phyloP scores from a whole-genome alignment of 2,329 filamentous ascomycete species.

The Ophiostoma ulmi region DNA sequence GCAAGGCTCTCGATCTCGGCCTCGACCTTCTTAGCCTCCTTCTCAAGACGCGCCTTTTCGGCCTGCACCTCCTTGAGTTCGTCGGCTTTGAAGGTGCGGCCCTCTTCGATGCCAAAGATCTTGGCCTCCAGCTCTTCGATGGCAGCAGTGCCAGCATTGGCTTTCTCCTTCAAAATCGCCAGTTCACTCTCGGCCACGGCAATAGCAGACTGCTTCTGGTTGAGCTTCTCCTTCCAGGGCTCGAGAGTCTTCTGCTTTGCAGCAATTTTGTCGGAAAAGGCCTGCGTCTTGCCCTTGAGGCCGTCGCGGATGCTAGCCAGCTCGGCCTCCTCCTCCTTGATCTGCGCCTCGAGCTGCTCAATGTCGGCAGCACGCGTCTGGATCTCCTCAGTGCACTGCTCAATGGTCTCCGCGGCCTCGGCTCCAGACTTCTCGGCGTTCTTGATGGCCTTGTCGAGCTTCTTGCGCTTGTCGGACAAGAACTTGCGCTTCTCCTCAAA shows the following conservation, averaged over 20 bases:
- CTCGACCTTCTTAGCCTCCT: conserved; percentile 67
- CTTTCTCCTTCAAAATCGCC: conserved; percentile 82
- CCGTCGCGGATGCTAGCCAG: conserved; percentile 76
- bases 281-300: conserved; percentile 92
- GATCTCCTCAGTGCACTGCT: conserved; percentile 73
- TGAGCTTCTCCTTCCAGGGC: conserved; percentile 96
- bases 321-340: conserved; percentile 75
- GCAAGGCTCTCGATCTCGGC: conserved; percentile 67
- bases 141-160: conserved; percentile 78
- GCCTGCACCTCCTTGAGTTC: conserved; percentile 73
- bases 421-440: conserved; percentile 68
- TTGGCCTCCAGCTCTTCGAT: conserved; percentile 79
- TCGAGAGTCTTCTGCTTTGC: conserved; percentile 89
- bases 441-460: conserved; percentile 81
- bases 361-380: conserved; percentile 72
- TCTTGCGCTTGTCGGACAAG: conserved; percentile 82
- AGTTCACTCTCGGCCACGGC: conserved; percentile 93
- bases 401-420: conserved; percentile 72
- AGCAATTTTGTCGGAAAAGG: conserved; percentile 86
- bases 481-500: conserved; percentile 98
- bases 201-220: conserved; percentile 88
- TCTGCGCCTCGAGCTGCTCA: conserved; percentile 65
- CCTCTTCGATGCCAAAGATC: conserved; percentile 65
- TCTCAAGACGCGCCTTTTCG: conserved; percentile 66
- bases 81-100: conserved; percentile 62